Evolutionary conservation across 139 green algal species (phyloP), one percentile per base, ranked within the genome.

Genomic region (Nannochloris sp.): DNA sequence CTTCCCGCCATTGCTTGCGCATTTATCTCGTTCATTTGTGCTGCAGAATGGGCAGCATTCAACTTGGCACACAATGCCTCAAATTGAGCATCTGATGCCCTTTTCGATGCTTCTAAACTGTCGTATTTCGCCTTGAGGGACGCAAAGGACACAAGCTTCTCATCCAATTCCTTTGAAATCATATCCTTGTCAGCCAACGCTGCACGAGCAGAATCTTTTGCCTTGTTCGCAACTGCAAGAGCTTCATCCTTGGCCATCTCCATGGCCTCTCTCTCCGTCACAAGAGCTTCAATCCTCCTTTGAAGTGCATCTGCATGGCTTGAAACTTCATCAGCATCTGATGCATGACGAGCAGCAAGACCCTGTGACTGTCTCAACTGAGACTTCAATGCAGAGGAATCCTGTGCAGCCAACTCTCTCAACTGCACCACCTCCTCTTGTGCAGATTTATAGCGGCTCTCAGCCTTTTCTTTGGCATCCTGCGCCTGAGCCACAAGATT

Each of bases 301-400:
- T 66, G 60, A 1, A 66, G 14, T n/a, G 33, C 13, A 20, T 25
- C 13, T 4, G 48, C 31, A 26, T 66, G 31, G 13, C 17, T 59
- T 40, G 30, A 10, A 8, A 70, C 33, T 44, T 58, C 57, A n/a
- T 69, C 68, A 29, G 48, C 61, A 40, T 40, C 53, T 3, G 61
- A 60, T 13, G 40, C 50, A 30, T 58, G 25, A 8, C 49, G 36
- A 30, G 20, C 36, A 10, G 59, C 36, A 26, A 68, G 61, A n/a
- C 31, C 50, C 10, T 74, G 61, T n/a, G 45, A 59, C 43, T 49
- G 31, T 40, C 69, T 57, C 60, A 74, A 61, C 55, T 69, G 14
- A 8, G 14, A 3, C 33, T 57, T 58, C 20, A 74, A 53, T 3
- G 57, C 28, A 10, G 17, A 10, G 3, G 48, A 43, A 30, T 45